Evolutionary conservation across 75 land plant genomes (phyloP), one percentile per base, ranked within the genome.

Genomic region (Ceratopteris richardii): DNA sequence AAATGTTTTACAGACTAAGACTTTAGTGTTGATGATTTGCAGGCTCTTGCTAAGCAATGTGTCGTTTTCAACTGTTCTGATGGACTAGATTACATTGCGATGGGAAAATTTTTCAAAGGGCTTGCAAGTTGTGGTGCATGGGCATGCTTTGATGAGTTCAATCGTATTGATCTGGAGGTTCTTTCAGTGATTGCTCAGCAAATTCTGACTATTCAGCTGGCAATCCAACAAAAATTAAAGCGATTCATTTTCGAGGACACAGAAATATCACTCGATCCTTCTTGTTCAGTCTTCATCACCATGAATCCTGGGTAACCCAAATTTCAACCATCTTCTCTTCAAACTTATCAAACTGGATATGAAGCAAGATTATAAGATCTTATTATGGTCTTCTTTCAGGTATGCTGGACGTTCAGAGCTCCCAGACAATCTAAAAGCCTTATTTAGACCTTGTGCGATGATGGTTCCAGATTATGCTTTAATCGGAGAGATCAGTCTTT

Each of bases 81-180:
- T 59, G 74, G 74, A 22, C 29, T 71, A 19, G 74, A 71, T 51
- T 71, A 71, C 33, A 29, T 71, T 27, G 74, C 74, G 0, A 71
- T 71, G 74, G 74, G 74, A 1, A 71, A 71, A 62, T 71, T 71
- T 52, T 71, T 71, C 30, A 71, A 71, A 53, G 74, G 74, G 30
- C 60, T 64, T 57, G 71, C 71, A 7, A 69, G 71, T 43, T 61
- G 71, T 61, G 71, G 71, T 31, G 71, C 71, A 51, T 69, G 71
- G 71, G 71, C 71, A 1, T 69, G 74, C 36, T 71, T 71, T 41
- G 74, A 72, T 26, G 68, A 72, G 30, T 72, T 72, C 60, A 72
- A 72, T 54, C 68, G 61, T 21, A 69, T 69, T 42, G 71, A 69
- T 55, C 43, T 69, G 23, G 71, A 69, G 54, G 71, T 69, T 24